These are phyloP conservation scores for Mycosphaerella sp. DNA, from an alignment of 2,329 filamentous ascomycete genomes.

Conservation along the genomic window DNA sequence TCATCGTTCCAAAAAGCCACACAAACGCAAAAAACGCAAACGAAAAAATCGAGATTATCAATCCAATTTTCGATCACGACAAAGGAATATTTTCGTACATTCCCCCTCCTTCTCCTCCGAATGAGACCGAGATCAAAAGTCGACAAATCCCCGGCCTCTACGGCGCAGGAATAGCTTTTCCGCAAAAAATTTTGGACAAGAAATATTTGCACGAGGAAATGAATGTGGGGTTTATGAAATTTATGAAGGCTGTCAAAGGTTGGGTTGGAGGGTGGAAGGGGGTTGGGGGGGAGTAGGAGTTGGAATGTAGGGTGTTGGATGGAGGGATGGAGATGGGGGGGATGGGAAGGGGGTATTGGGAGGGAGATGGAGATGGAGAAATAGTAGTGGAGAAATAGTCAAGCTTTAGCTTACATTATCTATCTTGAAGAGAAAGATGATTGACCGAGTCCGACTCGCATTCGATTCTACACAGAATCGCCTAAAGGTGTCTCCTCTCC, in stretches of 20 bases:
- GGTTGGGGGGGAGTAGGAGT: neutral
- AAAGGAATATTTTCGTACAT: constrained; percentile 32
- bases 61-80: constrained; percentile 41
- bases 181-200: constrained; percentile 55
- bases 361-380: too few relatives aligned
- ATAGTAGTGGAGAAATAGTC: too few relatives aligned
- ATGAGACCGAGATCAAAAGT: too few relatives aligned
- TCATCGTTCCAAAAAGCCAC: constrained; percentile 11
- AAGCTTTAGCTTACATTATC: too few relatives aligned
- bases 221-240: constrained; percentile 59
- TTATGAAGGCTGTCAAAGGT: constrained; percentile 55
- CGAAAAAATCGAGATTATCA: too few relatives aligned
- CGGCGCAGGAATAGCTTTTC: constrained; percentile 59
- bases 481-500: too few relatives aligned
- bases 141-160: constrained; percentile 46
- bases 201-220: constrained; percentile 56
- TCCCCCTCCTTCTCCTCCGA: constrained; percentile 6
- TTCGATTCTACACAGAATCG: too few relatives aligned
- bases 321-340: too few relatives aligned
- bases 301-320: too few relatives aligned
- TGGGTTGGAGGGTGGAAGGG: constrained; percentile 47
- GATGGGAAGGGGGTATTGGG: too few relatives aligned
- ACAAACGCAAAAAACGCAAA: constrained; percentile 6
- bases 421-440: too few relatives aligned
- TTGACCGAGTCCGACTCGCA: too few relatives aligned